A percentile compares a stretch with the other conserved stretches of the same genome.
These are phyloP conservation scores for Yarrowia hollandica DNA, from an alignment of 805 yeast species.

Conservation along the genomic window DNA sequence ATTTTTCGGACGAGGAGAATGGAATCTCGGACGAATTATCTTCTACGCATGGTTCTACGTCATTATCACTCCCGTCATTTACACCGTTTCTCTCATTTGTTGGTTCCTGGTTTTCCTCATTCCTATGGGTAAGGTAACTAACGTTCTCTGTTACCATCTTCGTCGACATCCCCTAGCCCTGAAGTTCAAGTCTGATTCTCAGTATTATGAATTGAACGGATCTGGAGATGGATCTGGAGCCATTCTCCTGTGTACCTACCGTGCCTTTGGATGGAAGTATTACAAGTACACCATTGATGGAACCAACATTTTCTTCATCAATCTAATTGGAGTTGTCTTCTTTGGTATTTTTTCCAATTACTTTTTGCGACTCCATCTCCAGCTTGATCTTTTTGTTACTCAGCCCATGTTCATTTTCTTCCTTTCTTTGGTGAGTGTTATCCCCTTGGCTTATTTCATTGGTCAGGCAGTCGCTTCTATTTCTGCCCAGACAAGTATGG, in stretches of 20 bases:
- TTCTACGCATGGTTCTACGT: slow-evolving; percentile 72
- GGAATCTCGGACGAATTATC: slow-evolving; percentile 80
- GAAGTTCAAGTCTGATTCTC: slow-evolving; percentile 57
- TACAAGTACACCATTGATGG: slow-evolving; percentile 97
- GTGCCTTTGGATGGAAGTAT: slow-evolving; percentile 89
- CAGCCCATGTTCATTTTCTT: slow-evolving; percentile 67
- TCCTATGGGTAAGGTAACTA: slow-evolving; percentile 84
- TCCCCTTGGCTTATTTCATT: slow-evolving; percentile 93
- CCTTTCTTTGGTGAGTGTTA: slow-evolving; percentile 76
- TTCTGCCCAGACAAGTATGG: slow-evolving; percentile 98
- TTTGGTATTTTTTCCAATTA: slow-evolving; percentile 81
- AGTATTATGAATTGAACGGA: slow-evolving; percentile 38
- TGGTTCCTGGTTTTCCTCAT: slow-evolving; percentile 88
- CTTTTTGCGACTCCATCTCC: slow-evolving; percentile 53
- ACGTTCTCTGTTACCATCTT: slow-evolving; percentile 68
- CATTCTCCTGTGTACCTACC: slow-evolving; percentile 82
- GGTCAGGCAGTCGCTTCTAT: slow-evolving; percentile 99
- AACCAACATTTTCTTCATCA: slow-evolving; percentile 88
- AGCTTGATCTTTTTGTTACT: slow-evolving; percentile 50
- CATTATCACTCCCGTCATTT: slow-evolving; percentile 65
- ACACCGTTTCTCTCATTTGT: slow-evolving; percentile 55
- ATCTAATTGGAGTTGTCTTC: slow-evolving; percentile 72
- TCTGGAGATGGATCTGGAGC: slow-evolving; percentile 48
- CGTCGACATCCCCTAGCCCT: slow-evolving; percentile 89
- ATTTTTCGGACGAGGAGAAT: slow-evolving; percentile 85